Evolutionary conservation across 2,329 filamentous ascomycete species (phyloP).

Genomic region (Hymenoscyphus infarciens): DNA sequence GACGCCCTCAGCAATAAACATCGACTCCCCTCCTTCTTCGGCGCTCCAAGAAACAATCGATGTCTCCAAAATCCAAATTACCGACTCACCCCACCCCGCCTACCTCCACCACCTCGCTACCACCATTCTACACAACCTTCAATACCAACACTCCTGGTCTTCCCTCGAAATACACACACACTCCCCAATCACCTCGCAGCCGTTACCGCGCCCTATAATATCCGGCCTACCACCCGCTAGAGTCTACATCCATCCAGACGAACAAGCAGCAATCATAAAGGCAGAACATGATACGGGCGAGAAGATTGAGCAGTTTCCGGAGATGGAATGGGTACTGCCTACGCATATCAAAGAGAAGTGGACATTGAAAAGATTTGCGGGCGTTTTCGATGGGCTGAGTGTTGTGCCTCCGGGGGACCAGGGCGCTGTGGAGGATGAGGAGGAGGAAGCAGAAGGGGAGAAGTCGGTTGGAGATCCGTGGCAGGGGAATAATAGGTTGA

Average conservation of each 20-base stretch:
- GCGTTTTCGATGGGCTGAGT: conserved; percentile 63
- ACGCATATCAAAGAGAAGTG: conserved; percentile 70
- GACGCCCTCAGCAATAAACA: conserved; percentile 18
- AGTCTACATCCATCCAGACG: conserved; percentile 77
- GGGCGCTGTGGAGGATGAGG: conserved; percentile 21
- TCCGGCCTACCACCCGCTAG: conserved; percentile 69
- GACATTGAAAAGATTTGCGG: conserved; percentile 62
- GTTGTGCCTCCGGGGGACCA: conserved; percentile 40
- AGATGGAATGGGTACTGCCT: conserved; percentile 74
- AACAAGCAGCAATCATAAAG: conserved; percentile 71
- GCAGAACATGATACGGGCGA: conserved; percentile 49
- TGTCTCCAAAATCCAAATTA: conserved; percentile 23
- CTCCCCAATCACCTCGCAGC: conserved; percentile 38
- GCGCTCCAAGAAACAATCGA: conserved; percentile 29
- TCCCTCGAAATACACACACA: conserved; percentile 52
- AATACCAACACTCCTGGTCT: conserved; percentile 73
- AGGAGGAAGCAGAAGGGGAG: conserved; percentile 26
- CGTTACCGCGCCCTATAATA: conserved; percentile 60
- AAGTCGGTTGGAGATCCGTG: conserved; percentile 40
- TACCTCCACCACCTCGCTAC: conserved; percentile 49
- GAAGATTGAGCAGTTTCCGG: conserved; percentile 47
- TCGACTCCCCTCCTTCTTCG: conserved; percentile 21
- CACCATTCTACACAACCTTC: conserved; percentile 66
- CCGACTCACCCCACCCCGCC: conserved; percentile 25
- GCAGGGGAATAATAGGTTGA: conserved; percentile 48